Evolutionary conservation across 192 early-diverging fungal species (phyloP), one percentile per base, ranked within the genome.

Genomic region (Umbelopsis vinacea): DNA sequence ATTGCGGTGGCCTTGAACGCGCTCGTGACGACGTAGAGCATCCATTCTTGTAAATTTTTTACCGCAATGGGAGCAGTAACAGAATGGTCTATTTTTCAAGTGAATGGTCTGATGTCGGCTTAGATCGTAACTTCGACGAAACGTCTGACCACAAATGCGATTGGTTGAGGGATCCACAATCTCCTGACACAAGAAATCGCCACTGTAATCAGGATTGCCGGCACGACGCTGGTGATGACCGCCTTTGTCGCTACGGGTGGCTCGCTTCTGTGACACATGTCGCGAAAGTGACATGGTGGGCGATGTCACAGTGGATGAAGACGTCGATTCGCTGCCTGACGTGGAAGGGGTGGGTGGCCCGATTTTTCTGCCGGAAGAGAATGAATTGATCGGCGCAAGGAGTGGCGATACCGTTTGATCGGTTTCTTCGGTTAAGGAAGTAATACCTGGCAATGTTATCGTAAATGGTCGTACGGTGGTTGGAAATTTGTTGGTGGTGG

Each of bases 31-130:
- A 24, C 74, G 67, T 14, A 80, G 60, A 37, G 78, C 78, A 71
- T 80, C 78, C 38, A 75, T 50, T 1, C 78, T 66, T 35, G 78
- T 80, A 40, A 80, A 80, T 33, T 67, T 69, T 26, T 80, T 80
- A 26, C 74, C 74, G 38, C 78, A 80, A 14, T 73, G 67, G 2
- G 75, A 46, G 50, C 78, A 80, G 33, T 70, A 55, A 24, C 68
- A 63, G 46, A 72, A 73, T 4, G 78, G 74, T 35, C 74, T 53
- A 37, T 76, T 72, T 43, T 76, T 63, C 46, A 73, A 47, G 46
- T 80, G 78, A n/a, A 75, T 80, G 33, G 68, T 75, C 24, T 73
- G 74, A 70, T 80, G 78, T 19, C 78, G 74, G 23, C 74, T 69
- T 19, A 80, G 22, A 46, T 80, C 78, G 48, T 80, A 80, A n/a